These are phyloP conservation scores for Somion occarium DNA, from an alignment of 1,284 basidiomycete genomes.

Conservation along the genomic window DNA sequence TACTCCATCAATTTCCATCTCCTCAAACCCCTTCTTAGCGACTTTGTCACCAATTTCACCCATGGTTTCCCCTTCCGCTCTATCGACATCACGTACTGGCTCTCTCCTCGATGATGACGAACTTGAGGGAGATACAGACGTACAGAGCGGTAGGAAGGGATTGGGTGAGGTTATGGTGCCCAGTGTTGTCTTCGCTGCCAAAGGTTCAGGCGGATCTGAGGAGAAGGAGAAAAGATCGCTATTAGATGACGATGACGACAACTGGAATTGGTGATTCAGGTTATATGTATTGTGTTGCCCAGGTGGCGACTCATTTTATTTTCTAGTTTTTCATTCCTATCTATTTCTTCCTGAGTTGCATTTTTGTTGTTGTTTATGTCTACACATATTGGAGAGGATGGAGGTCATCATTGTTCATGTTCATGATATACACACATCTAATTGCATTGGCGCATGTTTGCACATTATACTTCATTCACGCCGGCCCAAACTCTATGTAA, in stretches of 20 bases:
- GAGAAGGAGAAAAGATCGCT: slow-evolving; percentile 13
- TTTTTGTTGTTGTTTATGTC: background rate
- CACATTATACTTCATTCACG: no score
- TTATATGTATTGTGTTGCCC: background rate
- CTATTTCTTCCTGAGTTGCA: background rate
- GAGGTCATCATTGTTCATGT: background rate
- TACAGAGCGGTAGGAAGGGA: slow-evolving; percentile 16
- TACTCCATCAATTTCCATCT: slow-evolving; percentile 16
- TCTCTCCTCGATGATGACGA: slow-evolving; percentile 42
- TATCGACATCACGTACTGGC: slow-evolving; percentile 21
- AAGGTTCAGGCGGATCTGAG: background rate
- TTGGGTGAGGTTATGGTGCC: slow-evolving; percentile 29
- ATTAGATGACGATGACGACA: slow-evolving; percentile 43
- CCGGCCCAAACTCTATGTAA: no score
- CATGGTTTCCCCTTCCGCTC: slow-evolving; percentile 14
- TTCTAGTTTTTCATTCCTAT: background rate
- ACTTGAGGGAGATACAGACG: slow-evolving; percentile 37
- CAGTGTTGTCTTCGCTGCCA: slow-evolving; percentile 15
- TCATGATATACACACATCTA: background rate
- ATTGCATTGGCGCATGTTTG: background rate
- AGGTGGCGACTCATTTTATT: background rate
- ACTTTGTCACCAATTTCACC: slow-evolving; percentile 19
- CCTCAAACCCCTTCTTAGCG: slow-evolving; percentile 19
- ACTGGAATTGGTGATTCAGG: slow-evolving; percentile 55
- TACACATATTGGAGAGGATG: background rate